Percentiles rank a stretch among this genome's conserved stretches.
These are phyloP conservation scores for Kazachstania kunashirensis DNA, from an alignment of 805 yeast genomes.

Conservation along the genomic window DNA sequence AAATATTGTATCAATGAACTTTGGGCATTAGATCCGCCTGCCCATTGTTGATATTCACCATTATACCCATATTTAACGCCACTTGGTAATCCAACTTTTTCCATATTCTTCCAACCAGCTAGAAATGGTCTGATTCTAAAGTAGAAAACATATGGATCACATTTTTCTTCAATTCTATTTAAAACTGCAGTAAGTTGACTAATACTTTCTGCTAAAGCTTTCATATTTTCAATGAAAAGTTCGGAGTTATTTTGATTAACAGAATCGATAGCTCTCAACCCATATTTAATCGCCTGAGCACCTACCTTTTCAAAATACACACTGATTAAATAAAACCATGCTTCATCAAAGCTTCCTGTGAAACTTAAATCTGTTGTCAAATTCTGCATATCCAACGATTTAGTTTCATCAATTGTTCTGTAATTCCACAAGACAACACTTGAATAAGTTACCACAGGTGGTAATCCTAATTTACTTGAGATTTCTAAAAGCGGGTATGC, in stretches of 20 bases:
- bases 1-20: conserved; percentile 80
- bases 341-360: conserved; percentile 84
- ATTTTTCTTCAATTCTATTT: conserved; percentile 82
- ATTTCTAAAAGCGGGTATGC: conserved; percentile 61
- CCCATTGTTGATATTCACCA: conserved; percentile 41
- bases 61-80: conserved; percentile 76
- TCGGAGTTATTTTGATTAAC: conserved; percentile 39
- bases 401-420: conserved; percentile 39
- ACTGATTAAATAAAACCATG: conserved; percentile 87
- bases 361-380: conserved; percentile 74
- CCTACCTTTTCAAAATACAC: conserved; percentile 80
- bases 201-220: conserved; percentile 61
- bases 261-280: conserved; percentile 54
- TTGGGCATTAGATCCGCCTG: conserved; percentile 95
- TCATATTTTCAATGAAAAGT: conserved; percentile 39
- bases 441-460: conserved; percentile 84
- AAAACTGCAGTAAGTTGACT: conserved; percentile 65
- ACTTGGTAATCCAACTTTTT: conserved; percentile 65
- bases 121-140: conserved; percentile 77
- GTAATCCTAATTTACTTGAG: conserved; percentile 54
- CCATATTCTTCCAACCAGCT: conserved; percentile 94
- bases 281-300: conserved; percentile 56
- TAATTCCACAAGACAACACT: conserved; percentile 85
- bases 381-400: conserved; percentile 49
- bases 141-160: conserved; percentile 89